Evolutionary conservation across 176 grass and related monocot genomes (phyloP), one percentile per base, ranked within the genome.

Genomic region (Aegilops umbellulata): DNA sequence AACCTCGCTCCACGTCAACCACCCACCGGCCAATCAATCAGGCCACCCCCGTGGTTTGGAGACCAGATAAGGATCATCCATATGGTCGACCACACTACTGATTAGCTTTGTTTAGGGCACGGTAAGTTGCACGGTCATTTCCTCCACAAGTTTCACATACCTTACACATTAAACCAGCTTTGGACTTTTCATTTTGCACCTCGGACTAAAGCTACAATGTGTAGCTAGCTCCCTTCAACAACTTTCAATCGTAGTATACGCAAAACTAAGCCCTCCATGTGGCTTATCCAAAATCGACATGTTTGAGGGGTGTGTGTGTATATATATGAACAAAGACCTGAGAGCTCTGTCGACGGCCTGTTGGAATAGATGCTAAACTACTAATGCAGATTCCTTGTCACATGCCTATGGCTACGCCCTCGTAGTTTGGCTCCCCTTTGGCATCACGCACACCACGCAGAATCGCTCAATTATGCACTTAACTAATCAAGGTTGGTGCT

Each of bases 21-120:
- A 73, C 78, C 71, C 79, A 78, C 78, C 72, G 5, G n/a, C 30
- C 14, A 31, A 30, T 44, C 38, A 73, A 30, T 44, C 38, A 73
- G 12, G 65, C 30, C 16, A 36, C 39, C n/a, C n/a, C 55, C 19
- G 1, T 58, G 55, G 7, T 58, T 22, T 58, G 55, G 24, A 27
- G 41, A 49, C 26, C 84, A 88, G 91, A 92, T 82, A 92, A 92
- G 87, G 80, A 92, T 77, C 80, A 32, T 76, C 61, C 3, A 3
- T 58, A 9, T 58, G 55, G 53, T 58, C 55, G 55, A 58, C 20
- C 55, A 58, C 55, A 58, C 51, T 53, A 46, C 20, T 29, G 58
- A 39, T 51, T 78, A 53, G 23, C 30, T 72, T 72, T 77, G 35
- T 26, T 87, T 69, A 88, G 61, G 82, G 19, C 6, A 87, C 61